Conservation (phyloP, 805 yeast genomes). For the Starmera caribaea region DNA sequence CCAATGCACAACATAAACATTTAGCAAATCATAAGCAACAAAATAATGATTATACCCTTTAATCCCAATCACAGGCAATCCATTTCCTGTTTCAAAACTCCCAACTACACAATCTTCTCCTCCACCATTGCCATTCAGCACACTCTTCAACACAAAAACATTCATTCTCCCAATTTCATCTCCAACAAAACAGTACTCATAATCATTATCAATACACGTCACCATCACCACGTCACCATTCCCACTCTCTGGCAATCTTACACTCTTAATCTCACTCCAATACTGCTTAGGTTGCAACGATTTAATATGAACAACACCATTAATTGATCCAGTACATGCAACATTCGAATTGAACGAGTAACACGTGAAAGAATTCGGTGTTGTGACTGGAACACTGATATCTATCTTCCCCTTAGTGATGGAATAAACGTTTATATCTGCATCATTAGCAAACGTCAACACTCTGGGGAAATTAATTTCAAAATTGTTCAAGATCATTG, state of each 20-base stretch:
- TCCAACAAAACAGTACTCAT: conserved; percentile 12
- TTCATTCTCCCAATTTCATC: conserved; percentile 10
- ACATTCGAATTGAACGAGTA: conserved; percentile 6
- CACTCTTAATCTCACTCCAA: conserved; percentile 4
- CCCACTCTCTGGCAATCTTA: conserved; percentile 4
- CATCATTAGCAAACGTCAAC: conserved; percentile 9
- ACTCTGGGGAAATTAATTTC: conserved; percentile 11
- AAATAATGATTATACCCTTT: conserved; percentile 5
- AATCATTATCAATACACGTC: conserved; percentile 9
- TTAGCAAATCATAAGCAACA: conserved; percentile 4
- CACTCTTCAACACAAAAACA: too few relatives aligned
- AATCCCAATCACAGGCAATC: too few relatives aligned
- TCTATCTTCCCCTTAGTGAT: conserved; percentile 10
- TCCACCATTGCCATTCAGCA: too few relatives aligned
- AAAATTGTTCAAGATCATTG: conserved; percentile 3
- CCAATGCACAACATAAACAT: conserved; percentile 4
- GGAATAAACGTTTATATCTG: conserved; percentile 6
- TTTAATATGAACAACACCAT: conserved; percentile 12
- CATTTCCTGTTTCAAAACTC: too few relatives aligned
- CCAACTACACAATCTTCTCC: too few relatives aligned
- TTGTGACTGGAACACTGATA: conserved; percentile 11
- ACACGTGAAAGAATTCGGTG: conserved; percentile 10
- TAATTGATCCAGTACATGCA: conserved; percentile 11
- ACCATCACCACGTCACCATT: conserved; percentile 1
- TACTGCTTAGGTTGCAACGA: conserved; percentile 9